A percentile compares a stretch with the other conserved stretches of the same genome.
phyloP scores from a whole-genome alignment of 495 filamentous ascomycete species.

The Neurospora sp. region DNA sequence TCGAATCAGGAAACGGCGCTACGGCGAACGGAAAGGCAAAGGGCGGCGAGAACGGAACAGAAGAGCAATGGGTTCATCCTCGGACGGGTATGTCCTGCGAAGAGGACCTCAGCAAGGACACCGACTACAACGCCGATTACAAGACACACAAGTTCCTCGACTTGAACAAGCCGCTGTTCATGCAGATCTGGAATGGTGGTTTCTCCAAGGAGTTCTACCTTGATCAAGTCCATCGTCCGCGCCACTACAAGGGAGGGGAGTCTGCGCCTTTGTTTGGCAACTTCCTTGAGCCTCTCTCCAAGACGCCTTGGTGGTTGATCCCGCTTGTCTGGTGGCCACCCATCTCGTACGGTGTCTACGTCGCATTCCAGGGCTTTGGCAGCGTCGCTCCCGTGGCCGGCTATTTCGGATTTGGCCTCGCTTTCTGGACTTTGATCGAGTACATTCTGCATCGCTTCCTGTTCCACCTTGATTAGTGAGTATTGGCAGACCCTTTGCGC shows the following conservation, averaged over 20 bases:
- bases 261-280: constrained; percentile 96
- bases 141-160: constrained; percentile 89
- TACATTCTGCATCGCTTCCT: constrained; percentile 85
- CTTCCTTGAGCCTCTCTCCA: constrained; percentile 88
- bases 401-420: constrained; percentile 57
- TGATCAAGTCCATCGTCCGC: constrained; percentile 87
- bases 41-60: constrained; percentile 15
- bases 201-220: constrained; percentile 94
- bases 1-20: constrained; percentile 41
- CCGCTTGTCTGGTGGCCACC: constrained; percentile 79
- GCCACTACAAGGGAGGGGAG: constrained; percentile 86
- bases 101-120: constrained; percentile 79
- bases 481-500: not conserved
- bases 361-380: constrained; percentile 49
- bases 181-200: constrained; percentile 80
- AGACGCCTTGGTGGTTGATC: constrained; percentile 88
- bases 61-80: constrained; percentile 41
- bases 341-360: constrained; percentile 61
- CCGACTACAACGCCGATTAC: constrained; percentile 65
- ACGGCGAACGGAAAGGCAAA: constrained; percentile 16
- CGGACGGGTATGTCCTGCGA: constrained; percentile 75
- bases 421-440: constrained; percentile 82
- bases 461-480: constrained; percentile 89
- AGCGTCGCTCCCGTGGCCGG: constrained; percentile 30
- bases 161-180: constrained; percentile 71